Evolutionary conservation across 805 yeast genomes (phyloP), one percentile per base, ranked within the genome.

Genomic region (Zygosaccharomyces bailii): DNA sequence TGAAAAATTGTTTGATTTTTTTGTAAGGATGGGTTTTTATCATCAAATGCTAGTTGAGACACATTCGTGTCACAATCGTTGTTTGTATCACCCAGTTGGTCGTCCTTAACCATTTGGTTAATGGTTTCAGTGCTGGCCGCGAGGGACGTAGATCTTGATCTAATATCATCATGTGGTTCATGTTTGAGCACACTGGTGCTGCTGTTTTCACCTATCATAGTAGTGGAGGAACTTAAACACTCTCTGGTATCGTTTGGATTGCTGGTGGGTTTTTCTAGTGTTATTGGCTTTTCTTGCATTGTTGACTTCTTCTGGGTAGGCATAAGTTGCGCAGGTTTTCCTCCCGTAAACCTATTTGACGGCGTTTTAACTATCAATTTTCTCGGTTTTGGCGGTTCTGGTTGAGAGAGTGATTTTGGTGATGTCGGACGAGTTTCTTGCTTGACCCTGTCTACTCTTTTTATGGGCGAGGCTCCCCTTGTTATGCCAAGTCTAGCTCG

Each of bases 1-100:
- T 52, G 50, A 43, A 57, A 49, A 19, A 63, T 53, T 42, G 56
- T 63, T n/a, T 50, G 48, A 34, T 53, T 50, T 17, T 52, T 44
- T n/a, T 48, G 53, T n/a, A 56, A 34, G 2, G 50, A 24, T 13
- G 46, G 46, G 10, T 40, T 46, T 10, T 43, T 35, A 14, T 30
- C 21, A 21, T 46, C 49, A 10, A 34, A 33, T 23, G 44, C 24
- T 21, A 31, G 23, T 18, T 37, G 36, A 23, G 34, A 31, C 21
- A 31, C 16, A 21, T 14, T 20, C 11, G 45, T 14, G 9, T n/a
- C 23, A 30, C 38, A 18, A 9, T 42, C 43, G 25, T 42, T 37
- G 17, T 19, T 34, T 6, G 36, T 16, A 30, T 34, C 32, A 11
- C 17, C 33, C 10, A 39, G 44, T n/a, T 48, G 40, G 14, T 48